These are phyloP conservation scores for Geotrichum citri-aurantii DNA, from an alignment of 1,139 yeast species.

Conservation along the genomic window DNA sequence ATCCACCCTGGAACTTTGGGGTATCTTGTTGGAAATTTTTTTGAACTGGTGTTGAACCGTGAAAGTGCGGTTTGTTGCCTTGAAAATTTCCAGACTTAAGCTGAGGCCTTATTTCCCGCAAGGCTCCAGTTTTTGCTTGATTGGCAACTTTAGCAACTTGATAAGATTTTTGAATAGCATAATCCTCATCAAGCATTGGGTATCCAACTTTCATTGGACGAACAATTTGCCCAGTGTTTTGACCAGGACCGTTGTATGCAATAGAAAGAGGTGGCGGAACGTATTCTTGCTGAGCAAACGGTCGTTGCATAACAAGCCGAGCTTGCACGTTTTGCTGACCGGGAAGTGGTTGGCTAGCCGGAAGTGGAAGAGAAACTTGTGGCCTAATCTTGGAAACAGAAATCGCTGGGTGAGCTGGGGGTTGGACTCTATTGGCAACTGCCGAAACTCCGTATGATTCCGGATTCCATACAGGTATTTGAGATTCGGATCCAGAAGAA, in stretches of 20 bases:
- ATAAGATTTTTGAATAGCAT: background rate
- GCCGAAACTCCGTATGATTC: background rate
- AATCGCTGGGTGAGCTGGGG: background rate
- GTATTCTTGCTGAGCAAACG: background rate
- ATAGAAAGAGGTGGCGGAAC: background rate
- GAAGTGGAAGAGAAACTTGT: background rate
- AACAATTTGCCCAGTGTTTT: background rate
- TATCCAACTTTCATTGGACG: background rate
- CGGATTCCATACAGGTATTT: conserved; percentile 55
- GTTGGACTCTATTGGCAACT: conserved; percentile 8
- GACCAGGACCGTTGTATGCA: background rate
- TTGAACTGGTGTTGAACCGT: background rate
- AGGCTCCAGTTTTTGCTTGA: background rate
- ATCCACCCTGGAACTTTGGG: background rate
- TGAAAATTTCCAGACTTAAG: background rate
- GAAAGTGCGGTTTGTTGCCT: background rate
- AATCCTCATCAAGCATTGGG: background rate
- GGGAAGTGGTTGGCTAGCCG: background rate
- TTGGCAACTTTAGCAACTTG: background rate
- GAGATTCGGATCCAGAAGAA: conserved; percentile 64
- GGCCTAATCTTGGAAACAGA: background rate
- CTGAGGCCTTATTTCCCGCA: background rate
- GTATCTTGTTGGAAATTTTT: background rate
- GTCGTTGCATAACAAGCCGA: background rate
- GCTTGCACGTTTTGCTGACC: background rate